Evolutionary conservation across 768 basidiomycete genomes (phyloP).

Genomic region (Phaeotremella fagi): DNA sequence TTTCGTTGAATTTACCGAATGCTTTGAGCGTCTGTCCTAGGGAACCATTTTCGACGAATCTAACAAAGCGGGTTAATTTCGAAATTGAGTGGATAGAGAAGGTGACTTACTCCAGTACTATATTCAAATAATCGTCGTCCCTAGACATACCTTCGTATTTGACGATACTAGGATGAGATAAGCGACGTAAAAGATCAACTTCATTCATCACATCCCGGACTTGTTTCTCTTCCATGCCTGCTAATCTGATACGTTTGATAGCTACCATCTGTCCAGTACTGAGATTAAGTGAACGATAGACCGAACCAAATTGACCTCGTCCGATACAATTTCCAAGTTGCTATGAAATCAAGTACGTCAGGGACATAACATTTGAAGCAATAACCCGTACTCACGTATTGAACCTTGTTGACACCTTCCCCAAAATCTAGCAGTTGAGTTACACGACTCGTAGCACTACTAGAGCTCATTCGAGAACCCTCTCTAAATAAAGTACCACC

Average conservation of each 20-base stretch:
- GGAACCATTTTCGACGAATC: constrained; percentile 94
- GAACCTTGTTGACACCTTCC: constrained; percentile 21
- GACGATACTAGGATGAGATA: constrained; percentile 92
- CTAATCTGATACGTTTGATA: constrained; percentile 89
- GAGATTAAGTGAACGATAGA: constrained; percentile 89
- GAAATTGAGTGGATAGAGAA: constrained; percentile 12
- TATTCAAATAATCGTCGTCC: constrained; percentile 81
- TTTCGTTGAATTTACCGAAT: constrained; percentile 89
- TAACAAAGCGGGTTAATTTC: constrained; percentile 47
- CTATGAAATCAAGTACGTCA: constrained; percentile 51
- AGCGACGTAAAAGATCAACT: constrained; percentile 82
- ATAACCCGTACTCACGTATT: constrained; percentile 15
- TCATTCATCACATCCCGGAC: constrained; percentile 87
- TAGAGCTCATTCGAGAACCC: constrained; percentile 1
- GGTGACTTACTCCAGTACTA: constrained; percentile 80
- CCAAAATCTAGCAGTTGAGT: constrained; percentile 27
- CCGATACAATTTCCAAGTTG: constrained; percentile 98
- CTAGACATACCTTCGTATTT: constrained; percentile 95
- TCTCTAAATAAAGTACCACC: constrained; percentile 9
- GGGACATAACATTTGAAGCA: neutral
- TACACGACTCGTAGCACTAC: constrained; percentile 4
- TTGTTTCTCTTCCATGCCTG: constrained; percentile 85
- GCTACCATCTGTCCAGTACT: constrained; percentile 97
- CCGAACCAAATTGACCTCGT: constrained; percentile 91
- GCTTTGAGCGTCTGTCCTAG: constrained; percentile 87